Conservation (phyloP, 495 filamentous ascomycete species). For the Talaromyces wortmannii region DNA sequence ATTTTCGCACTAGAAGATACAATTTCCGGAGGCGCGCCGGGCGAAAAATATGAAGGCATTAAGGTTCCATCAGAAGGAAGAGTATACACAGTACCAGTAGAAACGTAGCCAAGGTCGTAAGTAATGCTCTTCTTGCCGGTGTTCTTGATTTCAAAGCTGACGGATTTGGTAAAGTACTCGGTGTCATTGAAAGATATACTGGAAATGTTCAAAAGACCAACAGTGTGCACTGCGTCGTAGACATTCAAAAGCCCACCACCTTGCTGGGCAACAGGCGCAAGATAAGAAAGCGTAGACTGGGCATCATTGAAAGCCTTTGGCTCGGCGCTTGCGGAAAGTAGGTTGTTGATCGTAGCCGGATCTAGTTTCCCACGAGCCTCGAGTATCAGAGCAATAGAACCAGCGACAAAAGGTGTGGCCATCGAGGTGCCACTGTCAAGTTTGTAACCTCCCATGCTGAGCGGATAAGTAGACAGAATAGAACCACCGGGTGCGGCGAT, state of each 20-base stretch:
- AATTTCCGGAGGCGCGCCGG: not conserved
- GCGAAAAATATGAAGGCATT: not conserved
- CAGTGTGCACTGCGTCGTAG: slow-evolving; percentile 47
- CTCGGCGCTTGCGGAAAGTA: slow-evolving; percentile 28
- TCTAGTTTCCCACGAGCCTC: slow-evolving; percentile 30
- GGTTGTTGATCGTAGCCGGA: slow-evolving; percentile 23
- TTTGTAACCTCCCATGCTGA: slow-evolving; percentile 31
- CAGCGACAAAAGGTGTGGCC: slow-evolving; percentile 48
- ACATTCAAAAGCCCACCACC: slow-evolving; percentile 51
- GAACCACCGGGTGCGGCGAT: slow-evolving; percentile 45
- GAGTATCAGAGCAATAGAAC: slow-evolving; percentile 44
- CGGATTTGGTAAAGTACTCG: slow-evolving; percentile 32
- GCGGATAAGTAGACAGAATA: slow-evolving; percentile 51
- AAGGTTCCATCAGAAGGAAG: slow-evolving; percentile 5
- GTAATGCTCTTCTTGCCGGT: slow-evolving; percentile 33
- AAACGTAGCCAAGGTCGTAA: slow-evolving; percentile 32
- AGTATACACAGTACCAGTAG: slow-evolving; percentile 18
- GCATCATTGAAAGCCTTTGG: slow-evolving; percentile 43
- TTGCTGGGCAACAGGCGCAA: slow-evolving; percentile 50
- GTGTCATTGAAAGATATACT: slow-evolving; percentile 55
- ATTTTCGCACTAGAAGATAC: not conserved
- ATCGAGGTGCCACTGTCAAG: slow-evolving; percentile 49
- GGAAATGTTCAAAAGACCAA: slow-evolving; percentile 42
- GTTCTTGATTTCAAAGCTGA: slow-evolving; percentile 45
- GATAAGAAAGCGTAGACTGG: slow-evolving; percentile 19